Base-by-base conservation (phyloP, 2,329 filamentous ascomycete genomes). In the Aureobasidium sp. region DNA sequence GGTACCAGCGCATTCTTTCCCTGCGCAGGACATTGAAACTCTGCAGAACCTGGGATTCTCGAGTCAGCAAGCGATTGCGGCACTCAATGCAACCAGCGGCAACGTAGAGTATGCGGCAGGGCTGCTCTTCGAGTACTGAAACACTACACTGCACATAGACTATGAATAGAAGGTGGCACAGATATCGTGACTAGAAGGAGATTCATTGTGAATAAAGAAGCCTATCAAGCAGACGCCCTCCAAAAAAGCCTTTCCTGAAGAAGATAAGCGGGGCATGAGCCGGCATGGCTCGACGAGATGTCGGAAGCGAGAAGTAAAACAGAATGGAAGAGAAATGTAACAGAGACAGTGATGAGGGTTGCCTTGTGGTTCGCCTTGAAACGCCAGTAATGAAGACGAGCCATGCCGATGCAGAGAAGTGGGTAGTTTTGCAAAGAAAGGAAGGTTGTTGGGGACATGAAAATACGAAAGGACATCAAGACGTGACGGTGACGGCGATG, bases 31-130 rank as follows among this genome's bases (percentile, higher is more conserved):
- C 51, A 69, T 81, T 6, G 68, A 73, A 63, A 74, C 74, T 6
- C 64, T 81, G 61, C 74, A 77, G 7, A 76, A 75, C n/a, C 59
- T 81, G 57, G 79, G 79, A 1, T 79, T 80, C 64, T 73, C 70
- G 53, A 71, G 75, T 34, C 73, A 75, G 47, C 76, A 79, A 63
- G 79, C 77, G n/a, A 67, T 80, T 41, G 76, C 75, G 1, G 79
- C 79, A 31, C 65, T 81, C 63, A 79, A 79, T 66, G 74, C 75
- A 9, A 80, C 78, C 17, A 74, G 75, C n/a, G 78, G 78, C 1
- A 77, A 80, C 63, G 77, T 79, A 8, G 79, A 81, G 57, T 71
- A 78, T 63, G 79, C 79, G 7, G 79, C 79, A 27, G 77, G 76
- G 11, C 72, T 81, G 25, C 64, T 81, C 41, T 79, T 81, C 60